phyloP scores from a whole-genome alignment of 768 basidiomycete genomes.

The Galerina sulciceps region DNA sequence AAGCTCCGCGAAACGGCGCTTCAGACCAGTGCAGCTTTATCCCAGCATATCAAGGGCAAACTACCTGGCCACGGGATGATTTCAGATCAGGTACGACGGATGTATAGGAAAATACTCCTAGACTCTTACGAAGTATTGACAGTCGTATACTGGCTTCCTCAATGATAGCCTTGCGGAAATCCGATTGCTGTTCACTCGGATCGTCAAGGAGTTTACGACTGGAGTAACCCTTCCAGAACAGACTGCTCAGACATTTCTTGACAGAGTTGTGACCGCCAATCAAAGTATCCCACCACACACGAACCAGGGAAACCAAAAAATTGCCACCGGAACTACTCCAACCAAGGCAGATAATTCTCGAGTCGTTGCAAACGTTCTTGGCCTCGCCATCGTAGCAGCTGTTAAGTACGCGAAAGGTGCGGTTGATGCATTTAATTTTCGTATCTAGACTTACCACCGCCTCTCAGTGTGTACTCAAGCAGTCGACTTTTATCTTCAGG shows the following conservation, averaged over 20 bases:
- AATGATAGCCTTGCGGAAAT: neutral
- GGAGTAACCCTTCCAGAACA: conserved; percentile 9
- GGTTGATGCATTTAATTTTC: neutral
- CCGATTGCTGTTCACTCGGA: neutral
- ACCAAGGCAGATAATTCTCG: neutral
- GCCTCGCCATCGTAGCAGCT: conserved; percentile 22
- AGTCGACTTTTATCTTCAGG: conserved; percentile 29
- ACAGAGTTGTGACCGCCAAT: conserved; percentile 19
- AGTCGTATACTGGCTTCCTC: neutral
- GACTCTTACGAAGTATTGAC: neutral
- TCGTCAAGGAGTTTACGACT: neutral
- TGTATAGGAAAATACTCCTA: neutral
- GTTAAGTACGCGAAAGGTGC: conserved; percentile 27
- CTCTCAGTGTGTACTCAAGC: conserved; percentile 25
- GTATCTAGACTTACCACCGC: neutral
- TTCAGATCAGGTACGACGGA: neutral
- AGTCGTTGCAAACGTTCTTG: conserved; percentile 12
- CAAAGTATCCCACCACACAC: neutral
- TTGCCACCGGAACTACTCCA: neutral
- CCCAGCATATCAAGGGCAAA: neutral
- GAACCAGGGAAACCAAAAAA: neutral
- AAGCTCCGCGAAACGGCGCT: conserved; percentile 18
- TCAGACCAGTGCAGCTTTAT: conserved; percentile 9
- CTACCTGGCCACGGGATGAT: neutral
- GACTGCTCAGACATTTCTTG: conserved; percentile 19